Evolutionary conservation across 768 basidiomycete species (phyloP).

Genomic region (Boletus sensibilis): DNA sequence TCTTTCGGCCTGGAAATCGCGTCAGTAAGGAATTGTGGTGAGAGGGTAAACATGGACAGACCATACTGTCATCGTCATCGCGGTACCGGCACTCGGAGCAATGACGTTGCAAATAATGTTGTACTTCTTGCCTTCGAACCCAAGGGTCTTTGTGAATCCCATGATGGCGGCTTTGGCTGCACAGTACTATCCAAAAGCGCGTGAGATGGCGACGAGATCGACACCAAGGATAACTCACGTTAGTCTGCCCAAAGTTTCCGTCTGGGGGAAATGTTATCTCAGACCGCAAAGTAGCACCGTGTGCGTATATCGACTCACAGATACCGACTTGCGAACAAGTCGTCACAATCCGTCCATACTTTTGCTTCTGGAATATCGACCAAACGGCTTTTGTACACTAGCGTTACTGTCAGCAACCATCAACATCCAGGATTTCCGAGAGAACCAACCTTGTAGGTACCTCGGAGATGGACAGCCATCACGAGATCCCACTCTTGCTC

Average conservation of each 20-base stretch:
- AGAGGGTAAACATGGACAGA: constrained; percentile 21
- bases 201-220: not conserved
- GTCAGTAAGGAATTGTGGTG: not conserved
- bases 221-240: constrained; percentile 42
- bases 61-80: constrained; percentile 88
- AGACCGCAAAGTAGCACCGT: not conserved
- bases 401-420: not conserved
- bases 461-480: constrained; percentile 82
- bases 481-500: constrained; percentile 95
- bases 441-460: constrained; percentile 75
- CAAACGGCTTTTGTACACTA: constrained; percentile 93
- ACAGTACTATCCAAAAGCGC: constrained; percentile 56
- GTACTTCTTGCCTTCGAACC: constrained; percentile 89
- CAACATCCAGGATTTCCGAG: not conserved
- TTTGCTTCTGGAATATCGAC: constrained; percentile 96
- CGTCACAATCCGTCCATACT: constrained; percentile 92
- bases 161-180: constrained; percentile 92
- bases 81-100: constrained; percentile 85
- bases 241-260: constrained; percentile 94
- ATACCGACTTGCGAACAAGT: constrained; percentile 93
- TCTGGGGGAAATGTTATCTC: constrained; percentile 45
- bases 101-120: constrained; percentile 87
- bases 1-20: constrained; percentile 60
- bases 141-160: constrained; percentile 86
- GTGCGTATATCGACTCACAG: constrained; percentile 51